Evolutionary conservation across 805 yeast species (phyloP).

Genomic region (Saccharomycopsis selenospora): DNA sequence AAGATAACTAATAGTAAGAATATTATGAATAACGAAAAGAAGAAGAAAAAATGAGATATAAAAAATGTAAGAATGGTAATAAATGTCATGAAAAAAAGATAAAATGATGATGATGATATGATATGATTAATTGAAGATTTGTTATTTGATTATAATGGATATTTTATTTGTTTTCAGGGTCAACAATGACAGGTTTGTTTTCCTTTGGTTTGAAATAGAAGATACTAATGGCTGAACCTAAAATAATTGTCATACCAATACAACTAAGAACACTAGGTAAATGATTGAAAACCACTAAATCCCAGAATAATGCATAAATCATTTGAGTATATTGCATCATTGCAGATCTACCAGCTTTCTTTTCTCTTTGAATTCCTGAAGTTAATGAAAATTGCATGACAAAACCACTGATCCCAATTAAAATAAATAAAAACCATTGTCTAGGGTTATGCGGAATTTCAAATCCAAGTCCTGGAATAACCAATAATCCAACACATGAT

Average conservation of each 20-base stretch:
- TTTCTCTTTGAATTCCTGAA: conserved; percentile 75
- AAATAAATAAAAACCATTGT: conserved; percentile 59
- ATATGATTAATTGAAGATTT: too few species aligned
- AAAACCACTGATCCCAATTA: conserved; percentile 74
- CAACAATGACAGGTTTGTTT: conserved; percentile 5
- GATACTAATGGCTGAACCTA: conserved; percentile 56
- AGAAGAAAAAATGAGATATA: background rate
- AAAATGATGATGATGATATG: background rate
- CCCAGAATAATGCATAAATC: conserved; percentile 74
- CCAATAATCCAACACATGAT: conserved; percentile 43
- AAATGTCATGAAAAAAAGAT: background rate
- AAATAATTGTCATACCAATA: conserved; percentile 61
- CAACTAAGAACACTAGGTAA: conserved; percentile 63
- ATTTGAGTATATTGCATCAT: conserved; percentile 71
- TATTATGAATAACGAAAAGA: background rate
- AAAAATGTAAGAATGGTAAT: background rate
- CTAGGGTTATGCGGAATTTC: conserved; percentile 49
- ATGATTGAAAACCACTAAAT: conserved; percentile 62
- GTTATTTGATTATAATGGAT: too few species aligned
- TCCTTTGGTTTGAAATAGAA: conserved; percentile 42
- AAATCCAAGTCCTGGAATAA: conserved; percentile 53
- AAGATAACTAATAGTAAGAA: too few species aligned
- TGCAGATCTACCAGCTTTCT: conserved; percentile 65
- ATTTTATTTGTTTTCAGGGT: too few species aligned
- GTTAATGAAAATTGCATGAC: conserved; percentile 73